Percentiles rank a stretch among this genome's conserved stretches.
Conservation (phyloP, 1,139 yeast genomes). For the Yamadazyma triangularis region DNA sequence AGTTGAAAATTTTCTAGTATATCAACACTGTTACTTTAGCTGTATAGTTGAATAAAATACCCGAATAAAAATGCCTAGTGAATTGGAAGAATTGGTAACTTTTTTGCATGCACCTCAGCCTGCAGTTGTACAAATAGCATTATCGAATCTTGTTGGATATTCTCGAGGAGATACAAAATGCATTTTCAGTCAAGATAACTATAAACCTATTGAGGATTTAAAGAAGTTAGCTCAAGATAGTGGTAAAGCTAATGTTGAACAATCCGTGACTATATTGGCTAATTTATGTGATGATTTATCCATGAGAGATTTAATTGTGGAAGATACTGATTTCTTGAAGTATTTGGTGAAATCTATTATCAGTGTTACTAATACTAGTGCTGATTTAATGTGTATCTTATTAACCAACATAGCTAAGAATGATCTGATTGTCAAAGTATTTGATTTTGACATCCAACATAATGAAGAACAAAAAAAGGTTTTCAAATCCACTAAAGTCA, state of each 20-base stretch:
- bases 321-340: constrained; percentile 58
- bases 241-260: constrained; percentile 54
- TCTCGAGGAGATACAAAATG: constrained; percentile 65
- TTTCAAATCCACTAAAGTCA: constrained; percentile 55
- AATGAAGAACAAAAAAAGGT: constrained; percentile 25
- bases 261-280: constrained; percentile 75
- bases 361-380: constrained; percentile 56
- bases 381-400: constrained; percentile 81
- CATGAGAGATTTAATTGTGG: constrained; percentile 61
- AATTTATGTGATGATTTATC: constrained; percentile 71
- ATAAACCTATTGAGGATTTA: constrained; percentile 70
- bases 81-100: constrained; percentile 66
- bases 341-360: constrained; percentile 51
- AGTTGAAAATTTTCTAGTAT: too few species aligned
- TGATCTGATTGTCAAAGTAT: constrained; percentile 54
- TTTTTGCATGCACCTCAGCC: constrained; percentile 83
- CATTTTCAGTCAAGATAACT: constrained; percentile 68
- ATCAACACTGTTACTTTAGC: too few species aligned
- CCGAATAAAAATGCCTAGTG: constrained; percentile 60
- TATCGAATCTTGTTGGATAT: constrained; percentile 79
- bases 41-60: too few species aligned
- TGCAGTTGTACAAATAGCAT: constrained; percentile 78
- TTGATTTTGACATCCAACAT: constrained; percentile 43
- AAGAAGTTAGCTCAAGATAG: constrained; percentile 50
- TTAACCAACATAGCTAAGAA: constrained; percentile 82